These are phyloP conservation scores for Candida pseudoglaebosa DNA, from an alignment of 805 yeast genomes.

Conservation along the genomic window DNA sequence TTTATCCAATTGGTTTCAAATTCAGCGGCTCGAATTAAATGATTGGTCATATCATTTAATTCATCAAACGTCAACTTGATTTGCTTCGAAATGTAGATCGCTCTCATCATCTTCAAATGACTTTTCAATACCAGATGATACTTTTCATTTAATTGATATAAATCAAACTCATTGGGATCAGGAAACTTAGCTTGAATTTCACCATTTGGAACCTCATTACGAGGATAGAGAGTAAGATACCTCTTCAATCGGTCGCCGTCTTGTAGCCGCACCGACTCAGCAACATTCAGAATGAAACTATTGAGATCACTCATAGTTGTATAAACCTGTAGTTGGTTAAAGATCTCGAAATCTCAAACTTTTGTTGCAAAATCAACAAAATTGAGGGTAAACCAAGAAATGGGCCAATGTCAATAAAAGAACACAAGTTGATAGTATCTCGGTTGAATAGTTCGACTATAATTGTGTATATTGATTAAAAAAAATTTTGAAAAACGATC, in stretches of 20 bases:
- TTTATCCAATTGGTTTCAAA: conserved; percentile 51
- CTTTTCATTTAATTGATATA: conserved; percentile 33
- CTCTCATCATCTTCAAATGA: conserved; percentile 33
- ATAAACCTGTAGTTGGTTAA: neutral
- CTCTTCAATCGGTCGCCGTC: conserved; percentile 16
- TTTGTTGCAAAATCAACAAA: too few species aligned
- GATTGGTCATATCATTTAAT: conserved; percentile 40
- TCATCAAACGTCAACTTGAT: conserved; percentile 28
- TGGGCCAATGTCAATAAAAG: too few species aligned
- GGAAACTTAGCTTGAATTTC: conserved; percentile 25
- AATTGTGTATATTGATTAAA: too few species aligned
- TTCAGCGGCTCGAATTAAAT: conserved; percentile 52
- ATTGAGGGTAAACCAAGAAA: too few species aligned
- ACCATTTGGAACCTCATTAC: conserved; percentile 21
- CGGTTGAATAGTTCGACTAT: too few species aligned
- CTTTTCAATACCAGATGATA: conserved; percentile 29
- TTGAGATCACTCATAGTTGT: conserved; percentile 9
- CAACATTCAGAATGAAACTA: conserved; percentile 15
- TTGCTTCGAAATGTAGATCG: conserved; percentile 29
- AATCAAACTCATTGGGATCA: conserved; percentile 39
- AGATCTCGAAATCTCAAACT: neutral
- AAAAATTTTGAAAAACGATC: too few species aligned
- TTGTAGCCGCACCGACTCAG: conserved; percentile 15
- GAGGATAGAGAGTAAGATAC: conserved; percentile 35
- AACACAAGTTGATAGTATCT: too few species aligned